Base-by-base conservation (phyloP, 371 early-diverging fungal genomes). In the Mucor mucedo region DNA sequence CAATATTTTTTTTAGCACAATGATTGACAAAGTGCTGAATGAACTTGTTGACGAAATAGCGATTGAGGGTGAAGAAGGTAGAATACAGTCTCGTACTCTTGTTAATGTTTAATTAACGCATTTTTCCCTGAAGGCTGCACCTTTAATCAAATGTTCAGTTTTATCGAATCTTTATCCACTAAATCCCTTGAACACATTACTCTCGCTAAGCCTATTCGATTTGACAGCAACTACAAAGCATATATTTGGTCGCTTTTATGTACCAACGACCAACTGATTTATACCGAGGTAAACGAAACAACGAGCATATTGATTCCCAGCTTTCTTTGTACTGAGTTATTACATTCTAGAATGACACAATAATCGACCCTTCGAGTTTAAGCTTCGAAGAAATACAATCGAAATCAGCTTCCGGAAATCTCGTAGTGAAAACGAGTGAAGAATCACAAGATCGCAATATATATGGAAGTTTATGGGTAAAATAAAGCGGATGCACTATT, bases 61-160 rank as follows among this genome's bases (percentile, higher is more conserved):
- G 13, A 30, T 62, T 29, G 60, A 68, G 35, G 68, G 60, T 16
- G 55, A 62, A n/a, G 28, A 68, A 49, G 68, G 68, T 63, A 54
- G 21, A 11, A 2, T 5, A 5, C 0, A 14, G 21, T 21, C 32
- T 3, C 10, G 27, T 14, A 5, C 16, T 13, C 2, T 38, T 52
- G 27, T 2, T 11, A 44, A 14, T 6, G 2, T 42, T 11, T 21
- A 21, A 21, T 10, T 21, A 21, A 39, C 29, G 27, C 27, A 38
- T 0, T 11, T 50, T 9, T 29, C 8, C 2, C n/a, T 54, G 2
- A 30, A 63, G 68, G 68, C 48, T 67, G 58, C 21, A 41, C 47
- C 16, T 53, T 45, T 29, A 48, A 35, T 41, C 48, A 29, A 11
- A 42, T 68, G 21, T 63, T 62, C 39, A 5, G 0, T 2, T 39